Percentiles rank a stretch among this genome's conserved stretches.
phyloP scores from a whole-genome alignment of 352 stramenopile species.

The Phytophthora idaei region DNA sequence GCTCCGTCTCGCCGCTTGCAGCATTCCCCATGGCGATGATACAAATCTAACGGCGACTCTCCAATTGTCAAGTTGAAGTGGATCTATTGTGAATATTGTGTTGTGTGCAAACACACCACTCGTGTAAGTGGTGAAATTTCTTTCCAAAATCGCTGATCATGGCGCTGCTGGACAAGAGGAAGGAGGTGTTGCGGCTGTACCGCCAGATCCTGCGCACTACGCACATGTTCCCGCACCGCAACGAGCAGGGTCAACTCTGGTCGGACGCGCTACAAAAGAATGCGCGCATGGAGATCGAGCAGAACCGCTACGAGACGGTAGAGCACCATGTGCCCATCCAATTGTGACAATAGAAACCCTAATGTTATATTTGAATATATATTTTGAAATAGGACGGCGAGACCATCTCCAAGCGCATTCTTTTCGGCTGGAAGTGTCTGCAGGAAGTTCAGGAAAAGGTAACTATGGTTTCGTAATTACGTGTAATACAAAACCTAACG shows the following conservation, averaged over 20 bases:
- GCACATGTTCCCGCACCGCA: conserved; percentile 75
- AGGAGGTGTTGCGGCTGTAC: conserved; percentile 84
- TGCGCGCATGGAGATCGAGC: conserved; percentile 81
- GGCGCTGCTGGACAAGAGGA: conserved; percentile 62
- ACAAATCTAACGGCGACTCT: conserved; percentile 27
- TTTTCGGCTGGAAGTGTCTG: conserved; percentile 80
- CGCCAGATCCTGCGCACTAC: conserved; percentile 78
- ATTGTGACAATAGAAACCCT: conserved; percentile 21
- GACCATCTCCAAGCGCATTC: conserved; percentile 77
- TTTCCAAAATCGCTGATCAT: conserved; percentile 6
- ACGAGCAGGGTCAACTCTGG: conserved; percentile 77
- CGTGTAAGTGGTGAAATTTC: neutral
- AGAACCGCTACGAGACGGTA: conserved; percentile 77
- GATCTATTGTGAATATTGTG: conserved; percentile 12
- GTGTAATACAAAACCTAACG: neutral
- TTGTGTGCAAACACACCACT: conserved; percentile 13
- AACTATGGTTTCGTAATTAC: neutral
- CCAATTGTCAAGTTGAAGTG: conserved; percentile 27
- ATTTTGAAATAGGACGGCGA: conserved; percentile 57
- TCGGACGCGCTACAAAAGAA: conserved; percentile 71
- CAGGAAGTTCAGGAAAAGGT: conserved; percentile 82
- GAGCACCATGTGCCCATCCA: neutral
- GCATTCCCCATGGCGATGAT: conserved; percentile 53
- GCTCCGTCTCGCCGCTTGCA: conserved; percentile 43
- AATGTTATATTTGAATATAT: conserved; percentile 18